Conservation (phyloP, 2,329 filamentous ascomycete genomes). For the Zelopaecilomyces penicillatus region DNA sequence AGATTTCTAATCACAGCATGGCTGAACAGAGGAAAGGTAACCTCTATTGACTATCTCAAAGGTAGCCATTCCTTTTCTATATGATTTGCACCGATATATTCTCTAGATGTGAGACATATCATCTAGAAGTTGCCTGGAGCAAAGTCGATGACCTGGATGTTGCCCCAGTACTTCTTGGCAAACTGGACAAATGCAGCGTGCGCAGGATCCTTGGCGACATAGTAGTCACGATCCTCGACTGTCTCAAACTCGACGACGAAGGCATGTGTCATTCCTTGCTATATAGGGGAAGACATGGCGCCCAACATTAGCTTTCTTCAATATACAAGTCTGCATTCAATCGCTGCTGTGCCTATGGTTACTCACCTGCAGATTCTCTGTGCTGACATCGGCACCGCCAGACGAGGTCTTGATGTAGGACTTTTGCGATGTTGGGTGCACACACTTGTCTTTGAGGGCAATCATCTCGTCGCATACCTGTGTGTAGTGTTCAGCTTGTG, state of each 20-base stretch:
- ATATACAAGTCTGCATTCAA: too few relatives aligned
- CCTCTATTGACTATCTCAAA: too few relatives aligned
- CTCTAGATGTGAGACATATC: too few relatives aligned
- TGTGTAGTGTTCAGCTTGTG: background rate
- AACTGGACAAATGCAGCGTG: slow-evolving; percentile 44
- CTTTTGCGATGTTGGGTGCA: slow-evolving; percentile 50
- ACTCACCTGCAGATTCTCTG: slow-evolving; percentile 49
- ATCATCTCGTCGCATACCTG: slow-evolving; percentile 24
- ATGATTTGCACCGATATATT: too few relatives aligned
- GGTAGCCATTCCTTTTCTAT: too few relatives aligned
- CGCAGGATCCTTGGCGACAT: slow-evolving; percentile 53
- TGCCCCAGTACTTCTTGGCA: slow-evolving; percentile 40
- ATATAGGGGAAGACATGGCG: background rate
- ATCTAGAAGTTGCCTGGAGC: slow-evolving; percentile 31
- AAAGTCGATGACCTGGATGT: slow-evolving; percentile 53
- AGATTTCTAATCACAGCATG: too few relatives aligned
- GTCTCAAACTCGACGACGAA: slow-evolving; percentile 61
- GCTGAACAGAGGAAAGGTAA: too few relatives aligned
- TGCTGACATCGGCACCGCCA: slow-evolving; percentile 53
- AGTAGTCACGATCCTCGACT: slow-evolving; percentile 58
- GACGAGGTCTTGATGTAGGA: slow-evolving; percentile 52
- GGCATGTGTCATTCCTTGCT: slow-evolving; percentile 57
- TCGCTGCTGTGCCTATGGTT: background rate
- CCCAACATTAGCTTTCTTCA: background rate
- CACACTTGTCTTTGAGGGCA: slow-evolving; percentile 47